Conservation (phyloP, 306 rosid genomes). For the Pyrus bretschneideri region DNA sequence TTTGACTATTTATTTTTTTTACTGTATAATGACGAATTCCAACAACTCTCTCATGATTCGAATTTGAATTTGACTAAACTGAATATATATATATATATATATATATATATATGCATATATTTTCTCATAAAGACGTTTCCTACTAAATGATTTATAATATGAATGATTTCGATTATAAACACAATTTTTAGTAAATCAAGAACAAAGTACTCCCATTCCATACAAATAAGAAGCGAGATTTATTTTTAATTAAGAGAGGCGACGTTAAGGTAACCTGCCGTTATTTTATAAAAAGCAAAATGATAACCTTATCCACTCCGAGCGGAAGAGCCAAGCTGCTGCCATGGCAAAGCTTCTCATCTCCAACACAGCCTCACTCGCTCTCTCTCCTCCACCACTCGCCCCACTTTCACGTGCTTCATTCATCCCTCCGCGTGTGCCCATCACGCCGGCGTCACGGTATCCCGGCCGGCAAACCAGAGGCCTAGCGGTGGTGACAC, state of each 20-base stretch:
- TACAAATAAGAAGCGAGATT: too few relatives aligned
- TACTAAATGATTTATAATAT: too few relatives aligned
- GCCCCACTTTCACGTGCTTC: slow-evolving; percentile 11
- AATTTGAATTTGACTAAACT: too few relatives aligned
- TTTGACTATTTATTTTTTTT: too few relatives aligned
- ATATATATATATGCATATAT: too few relatives aligned
- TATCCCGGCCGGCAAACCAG: slow-evolving; percentile 15
- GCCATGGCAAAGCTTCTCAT: slow-evolving; percentile 48
- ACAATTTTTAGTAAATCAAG: too few relatives aligned
- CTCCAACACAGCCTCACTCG: slow-evolving; percentile 23
- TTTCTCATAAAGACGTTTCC: rapidly evolving
- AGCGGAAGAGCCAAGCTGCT: neutral
- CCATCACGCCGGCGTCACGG: slow-evolving; percentile 14
- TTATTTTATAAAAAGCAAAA: neutral
- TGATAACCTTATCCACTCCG: neutral
- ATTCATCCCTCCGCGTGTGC: slow-evolving; percentile 11
- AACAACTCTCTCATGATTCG: too few relatives aligned
- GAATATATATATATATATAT: too few relatives aligned
- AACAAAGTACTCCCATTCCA: too few relatives aligned
- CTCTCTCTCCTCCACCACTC: slow-evolving; percentile 8
- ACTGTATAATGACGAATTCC: rapidly evolving
- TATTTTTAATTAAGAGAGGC: too few relatives aligned
- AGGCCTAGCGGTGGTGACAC: slow-evolving; percentile 32
- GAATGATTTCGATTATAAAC: too few relatives aligned
- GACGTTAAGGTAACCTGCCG: too few relatives aligned